Conservation (phyloP, 2,329 filamentous ascomycete genomes). For the Microdochium paspali region DNA sequence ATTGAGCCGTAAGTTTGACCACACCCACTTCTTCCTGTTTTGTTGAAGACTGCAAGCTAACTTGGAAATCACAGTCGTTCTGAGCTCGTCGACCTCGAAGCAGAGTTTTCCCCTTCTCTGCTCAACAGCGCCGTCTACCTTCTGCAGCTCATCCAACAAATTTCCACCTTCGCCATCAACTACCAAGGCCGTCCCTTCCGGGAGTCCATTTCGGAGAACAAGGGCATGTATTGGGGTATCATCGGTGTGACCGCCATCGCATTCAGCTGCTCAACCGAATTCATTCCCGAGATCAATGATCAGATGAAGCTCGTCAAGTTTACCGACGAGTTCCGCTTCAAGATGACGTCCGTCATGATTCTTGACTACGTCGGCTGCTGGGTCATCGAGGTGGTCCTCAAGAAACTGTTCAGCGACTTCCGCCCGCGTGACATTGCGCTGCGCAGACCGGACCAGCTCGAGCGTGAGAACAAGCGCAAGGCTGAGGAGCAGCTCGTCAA, state of each 20-base stretch:
- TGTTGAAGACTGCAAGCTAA: slow-evolving; percentile 13
- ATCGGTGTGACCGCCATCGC: slow-evolving; percentile 82
- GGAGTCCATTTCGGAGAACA: slow-evolving; percentile 90
- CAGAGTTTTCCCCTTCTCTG: slow-evolving; percentile 85
- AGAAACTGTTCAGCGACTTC: slow-evolving; percentile 81
- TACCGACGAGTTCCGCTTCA: slow-evolving; percentile 76
- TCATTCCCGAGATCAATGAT: slow-evolving; percentile 90
- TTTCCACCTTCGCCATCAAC: slow-evolving; percentile 98
- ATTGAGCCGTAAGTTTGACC: slow-evolving; percentile 78
- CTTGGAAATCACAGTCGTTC: slow-evolving; percentile 28
- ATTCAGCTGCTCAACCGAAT: slow-evolving; percentile 90
- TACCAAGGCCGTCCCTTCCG: slow-evolving; percentile 98
- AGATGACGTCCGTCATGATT: slow-evolving; percentile 76
- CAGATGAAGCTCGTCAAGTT: slow-evolving; percentile 90
- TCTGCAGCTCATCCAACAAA: slow-evolving; percentile 95
- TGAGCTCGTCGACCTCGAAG: slow-evolving; percentile 74
- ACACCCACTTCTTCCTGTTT: neutral
- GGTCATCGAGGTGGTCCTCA: slow-evolving; percentile 77
- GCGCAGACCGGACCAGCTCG: slow-evolving; percentile 76
- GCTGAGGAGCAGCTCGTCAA: slow-evolving; percentile 41
- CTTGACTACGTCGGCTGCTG: slow-evolving; percentile 83
- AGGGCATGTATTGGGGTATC: slow-evolving; percentile 96
- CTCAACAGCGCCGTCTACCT: slow-evolving; percentile 97
- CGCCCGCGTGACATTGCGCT: slow-evolving; percentile 88
- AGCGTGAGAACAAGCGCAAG: slow-evolving; percentile 63